Evolutionary conservation across 1,284 basidiomycete species (phyloP), one percentile per base, ranked within the genome.

Genomic region (Vanrija sp.): DNA sequence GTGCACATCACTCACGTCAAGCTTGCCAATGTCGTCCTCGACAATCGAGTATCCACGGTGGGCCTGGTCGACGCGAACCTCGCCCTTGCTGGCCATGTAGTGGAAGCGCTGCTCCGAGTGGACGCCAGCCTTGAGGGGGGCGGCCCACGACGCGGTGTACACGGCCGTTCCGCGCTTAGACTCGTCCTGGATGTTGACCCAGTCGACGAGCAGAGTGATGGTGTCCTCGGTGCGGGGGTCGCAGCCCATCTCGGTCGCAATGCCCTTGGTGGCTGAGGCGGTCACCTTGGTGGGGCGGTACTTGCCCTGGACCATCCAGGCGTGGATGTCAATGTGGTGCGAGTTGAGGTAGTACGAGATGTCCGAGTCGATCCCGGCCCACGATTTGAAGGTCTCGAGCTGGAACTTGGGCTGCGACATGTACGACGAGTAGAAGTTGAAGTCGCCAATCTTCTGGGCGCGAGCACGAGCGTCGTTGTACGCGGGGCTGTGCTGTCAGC

Each of bases 331-430:
- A 53, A 94, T 88, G 75, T 95, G 91, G 74, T 94, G 92, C 27
- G 89, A 92, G 59, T 91, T 94, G 61, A 95, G 84, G 74, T 96
- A 95, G 77, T 94, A 95, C 60, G 67, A 67, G 59, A 93, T 93
- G 66, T 94, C 91, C 23, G 87, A 89, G 70, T 94, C 91, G 73
- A 86, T 88, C 20, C 92, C 92, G 8, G 91, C 92, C 92, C 92
- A 95, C 18, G 88, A 88, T 57, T 86, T 85, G 83, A 94, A 95
- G 0, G 91, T 94, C 75, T 91, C 88, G 24, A 96, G 81, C 77
- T 96, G 92, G 68, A 84, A 86, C 78, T 96, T 96, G 45, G 92
- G 92, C 73, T 95, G 92, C 66, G 88, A 90, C 92, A 96, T 96
- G 75, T 79, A 73, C 39, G 70, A 75, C 46, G 67, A 67, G 69